A percentile compares a stretch with the other conserved stretches of the same genome.
These are phyloP conservation scores for Spergularia azorica DNA, from an alignment of 179 eudicot species.

Conservation along the genomic window DNA sequence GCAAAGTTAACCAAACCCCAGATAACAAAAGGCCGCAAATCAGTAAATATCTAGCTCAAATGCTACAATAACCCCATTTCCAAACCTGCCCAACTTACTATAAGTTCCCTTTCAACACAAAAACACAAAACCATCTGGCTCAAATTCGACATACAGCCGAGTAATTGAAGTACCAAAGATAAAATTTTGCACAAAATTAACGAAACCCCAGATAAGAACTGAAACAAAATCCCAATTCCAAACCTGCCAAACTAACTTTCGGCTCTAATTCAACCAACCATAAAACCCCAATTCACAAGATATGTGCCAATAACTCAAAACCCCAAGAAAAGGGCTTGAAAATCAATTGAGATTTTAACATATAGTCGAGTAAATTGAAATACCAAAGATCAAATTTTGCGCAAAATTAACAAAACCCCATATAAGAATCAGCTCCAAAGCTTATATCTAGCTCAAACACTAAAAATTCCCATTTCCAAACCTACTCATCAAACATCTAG, in stretches of 20 bases:
- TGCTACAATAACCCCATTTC: not conserved
- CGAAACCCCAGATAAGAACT: too few species aligned
- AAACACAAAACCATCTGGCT: not conserved
- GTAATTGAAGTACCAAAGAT: too few species aligned
- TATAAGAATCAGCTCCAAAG: not conserved
- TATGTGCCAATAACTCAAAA: too few species aligned
- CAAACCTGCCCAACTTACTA: not conserved
- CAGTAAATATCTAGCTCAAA: not conserved
- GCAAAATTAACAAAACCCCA: not conserved
- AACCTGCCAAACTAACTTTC: too few species aligned
- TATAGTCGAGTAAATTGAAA: not conserved
- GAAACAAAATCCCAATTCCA: too few species aligned
- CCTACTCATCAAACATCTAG: not conserved
- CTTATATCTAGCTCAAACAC: not conserved
- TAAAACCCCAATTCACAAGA: too few species aligned
- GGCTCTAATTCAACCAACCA: too few species aligned
- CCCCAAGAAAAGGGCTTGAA: too few species aligned
- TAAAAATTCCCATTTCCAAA: slow-evolving; percentile 9
- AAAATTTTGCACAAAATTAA: too few species aligned
- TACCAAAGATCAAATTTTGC: not conserved
- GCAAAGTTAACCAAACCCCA: not conserved
- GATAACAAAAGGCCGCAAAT: not conserved
- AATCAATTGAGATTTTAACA: not conserved
- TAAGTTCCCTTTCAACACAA: not conserved
- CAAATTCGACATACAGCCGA: not conserved